Evolutionary conservation across 2,329 filamentous ascomycete genomes (phyloP).

Genomic region (Xylariaceae sp.): DNA sequence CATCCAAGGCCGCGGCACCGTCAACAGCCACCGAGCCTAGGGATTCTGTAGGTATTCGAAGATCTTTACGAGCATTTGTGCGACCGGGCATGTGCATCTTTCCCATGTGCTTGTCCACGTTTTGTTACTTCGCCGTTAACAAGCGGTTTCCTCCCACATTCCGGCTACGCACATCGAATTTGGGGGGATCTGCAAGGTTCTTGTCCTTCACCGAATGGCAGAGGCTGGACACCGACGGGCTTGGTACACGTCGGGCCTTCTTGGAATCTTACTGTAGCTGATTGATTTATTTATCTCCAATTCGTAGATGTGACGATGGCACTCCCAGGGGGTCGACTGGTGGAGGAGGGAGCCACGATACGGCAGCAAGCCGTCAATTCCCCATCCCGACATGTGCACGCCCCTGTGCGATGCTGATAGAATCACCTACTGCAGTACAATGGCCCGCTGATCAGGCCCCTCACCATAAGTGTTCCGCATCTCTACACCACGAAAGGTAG

Average conservation of each 20-base stretch:
- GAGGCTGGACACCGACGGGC: constrained; percentile 5
- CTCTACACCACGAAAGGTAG: background rate
- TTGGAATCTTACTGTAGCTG: too few species aligned
- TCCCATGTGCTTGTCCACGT: constrained; percentile 19
- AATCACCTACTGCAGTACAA: constrained; percentile 2
- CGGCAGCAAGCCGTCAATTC: constrained; percentile 20
- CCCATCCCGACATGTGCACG: constrained; percentile 11
- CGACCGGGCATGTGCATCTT: constrained; percentile 21
- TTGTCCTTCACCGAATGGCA: constrained; percentile 12
- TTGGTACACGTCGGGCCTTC: constrained; percentile 4
- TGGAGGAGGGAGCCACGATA: constrained; percentile 17
- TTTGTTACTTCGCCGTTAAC: constrained; percentile 14
- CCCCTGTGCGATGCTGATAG: background rate
- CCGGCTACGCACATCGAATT: constrained; percentile 20
- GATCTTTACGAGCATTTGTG: constrained; percentile 4
- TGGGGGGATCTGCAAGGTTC: constrained; percentile 11
- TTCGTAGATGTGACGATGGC: too few species aligned
- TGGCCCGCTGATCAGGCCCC: background rate
- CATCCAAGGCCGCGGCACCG: too few species aligned
- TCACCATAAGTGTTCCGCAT: background rate
- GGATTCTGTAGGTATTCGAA: too few species aligned
- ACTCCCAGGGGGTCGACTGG: too few species aligned
- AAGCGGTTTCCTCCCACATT: constrained; percentile 22
- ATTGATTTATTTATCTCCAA: too few species aligned
- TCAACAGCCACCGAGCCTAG: too few species aligned